Percentiles rank a stretch among this genome's conserved stretches.
Conservation (phyloP, 352 stramenopile genomes). For the Halophytophthora batemanensis region DNA sequence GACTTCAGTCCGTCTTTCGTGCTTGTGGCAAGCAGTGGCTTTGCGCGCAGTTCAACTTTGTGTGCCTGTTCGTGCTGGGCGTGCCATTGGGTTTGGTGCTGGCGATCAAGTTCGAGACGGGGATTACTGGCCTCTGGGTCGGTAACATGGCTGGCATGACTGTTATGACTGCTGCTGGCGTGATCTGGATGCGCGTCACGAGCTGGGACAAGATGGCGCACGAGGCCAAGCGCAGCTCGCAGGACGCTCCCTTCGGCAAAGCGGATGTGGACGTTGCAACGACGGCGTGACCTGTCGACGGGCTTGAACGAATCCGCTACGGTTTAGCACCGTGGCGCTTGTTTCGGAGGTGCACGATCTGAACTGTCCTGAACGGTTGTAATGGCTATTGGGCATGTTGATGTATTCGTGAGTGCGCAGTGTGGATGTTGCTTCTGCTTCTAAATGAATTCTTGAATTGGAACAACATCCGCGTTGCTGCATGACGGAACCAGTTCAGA, state of each 20-base stretch:
- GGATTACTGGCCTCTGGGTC: slow-evolving; percentile 51
- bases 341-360: too few relatives aligned
- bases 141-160: slow-evolving; percentile 50
- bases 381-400: too few relatives aligned
- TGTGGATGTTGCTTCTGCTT: too few relatives aligned
- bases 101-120: slow-evolving; percentile 34
- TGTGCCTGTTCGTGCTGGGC: slow-evolving; percentile 47
- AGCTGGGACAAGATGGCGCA: slow-evolving; percentile 55
- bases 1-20: slow-evolving; percentile 38
- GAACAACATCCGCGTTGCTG: too few relatives aligned
- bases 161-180: slow-evolving; percentile 31
- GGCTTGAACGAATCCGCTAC: too few relatives aligned
- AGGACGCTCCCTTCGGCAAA: slow-evolving; percentile 21
- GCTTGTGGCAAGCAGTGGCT: slow-evolving; percentile 50
- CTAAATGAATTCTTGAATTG: too few relatives aligned
- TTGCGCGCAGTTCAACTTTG: slow-evolving; percentile 49
- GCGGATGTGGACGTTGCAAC: slow-evolving; percentile 13
- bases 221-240: slow-evolving; percentile 42
- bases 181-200: slow-evolving; percentile 37
- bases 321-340: too few relatives aligned
- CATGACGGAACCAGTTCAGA: too few relatives aligned
- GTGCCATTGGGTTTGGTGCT: slow-evolving; percentile 43
- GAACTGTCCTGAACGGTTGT: too few relatives aligned
- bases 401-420: too few relatives aligned
- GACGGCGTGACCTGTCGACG: slow-evolving; percentile 17